A percentile compares a stretch with the other conserved stretches of the same genome.
Conservation (phyloP, 352 stramenopile species). For the Phytopythium ostracodes region DNA sequence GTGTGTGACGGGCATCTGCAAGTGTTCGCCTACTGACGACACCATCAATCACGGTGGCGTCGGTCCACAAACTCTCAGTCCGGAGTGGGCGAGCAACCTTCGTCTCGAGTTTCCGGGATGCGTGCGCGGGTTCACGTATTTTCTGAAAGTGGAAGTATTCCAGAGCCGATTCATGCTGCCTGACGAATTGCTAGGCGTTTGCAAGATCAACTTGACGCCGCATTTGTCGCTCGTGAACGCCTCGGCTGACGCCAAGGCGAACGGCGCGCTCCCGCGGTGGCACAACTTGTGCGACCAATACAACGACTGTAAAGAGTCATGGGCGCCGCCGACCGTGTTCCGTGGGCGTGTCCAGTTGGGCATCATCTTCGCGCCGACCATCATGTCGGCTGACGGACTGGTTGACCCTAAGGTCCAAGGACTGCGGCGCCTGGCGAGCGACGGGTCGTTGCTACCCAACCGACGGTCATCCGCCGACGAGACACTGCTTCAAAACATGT, state of each 20-base stretch:
- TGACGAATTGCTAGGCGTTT: conserved; percentile 75
- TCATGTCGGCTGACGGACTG: conserved; percentile 44
- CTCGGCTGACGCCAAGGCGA: conserved; percentile 78
- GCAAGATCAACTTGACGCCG: conserved; percentile 85
- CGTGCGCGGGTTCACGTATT: conserved; percentile 68
- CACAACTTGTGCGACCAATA: conserved; percentile 87
- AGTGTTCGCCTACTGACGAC: conserved; percentile 24
- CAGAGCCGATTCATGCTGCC: conserved; percentile 82
- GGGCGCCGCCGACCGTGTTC: conserved; percentile 80
- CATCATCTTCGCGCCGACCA: conserved; percentile 73
- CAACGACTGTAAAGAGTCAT: conserved; percentile 83
- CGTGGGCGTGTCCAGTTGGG: conserved; percentile 69
- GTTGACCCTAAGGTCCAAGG: conserved; percentile 43
- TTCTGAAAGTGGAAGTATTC: conserved; percentile 77
- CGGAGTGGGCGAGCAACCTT: conserved; percentile 72
- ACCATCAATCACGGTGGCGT: background rate
- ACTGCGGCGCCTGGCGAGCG: conserved; percentile 31
- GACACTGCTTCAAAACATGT: conserved; percentile 47
- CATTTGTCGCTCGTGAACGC: conserved; percentile 73
- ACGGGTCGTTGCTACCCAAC: conserved; percentile 12
- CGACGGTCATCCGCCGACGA: conserved; percentile 36
- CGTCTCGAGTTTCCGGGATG: conserved; percentile 75
- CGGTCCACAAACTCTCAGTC: conserved; percentile 23
- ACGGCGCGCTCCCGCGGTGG: conserved; percentile 72
- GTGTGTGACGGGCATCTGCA: conserved; percentile 75